These are phyloP conservation scores for Sisymbrium altissimum DNA, from an alignment of 345 rosid species.

Conservation along the genomic window DNA sequence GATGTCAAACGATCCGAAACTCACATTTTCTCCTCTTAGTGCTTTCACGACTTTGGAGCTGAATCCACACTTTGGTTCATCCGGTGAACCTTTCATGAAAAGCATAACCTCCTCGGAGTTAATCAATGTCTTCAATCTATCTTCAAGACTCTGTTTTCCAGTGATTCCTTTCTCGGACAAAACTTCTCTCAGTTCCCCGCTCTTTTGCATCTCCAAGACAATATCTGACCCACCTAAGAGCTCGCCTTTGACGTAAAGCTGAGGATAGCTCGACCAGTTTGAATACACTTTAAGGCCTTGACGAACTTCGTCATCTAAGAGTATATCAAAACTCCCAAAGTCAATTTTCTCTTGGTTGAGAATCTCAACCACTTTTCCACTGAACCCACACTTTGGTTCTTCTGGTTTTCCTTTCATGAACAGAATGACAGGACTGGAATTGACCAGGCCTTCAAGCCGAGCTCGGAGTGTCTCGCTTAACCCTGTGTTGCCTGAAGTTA, in stretches of 20 bases:
- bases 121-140: constrained; percentile 53
- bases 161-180: constrained; percentile 59
- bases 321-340: constrained; percentile 79
- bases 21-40: constrained; percentile 59
- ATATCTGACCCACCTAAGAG: constrained; percentile 94
- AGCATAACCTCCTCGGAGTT: constrained; percentile 76
- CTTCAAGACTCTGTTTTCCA: constrained; percentile 57
- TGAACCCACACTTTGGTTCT: constrained; percentile 89
- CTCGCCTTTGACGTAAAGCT: constrained; percentile 74
- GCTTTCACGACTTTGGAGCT: constrained; percentile 92
- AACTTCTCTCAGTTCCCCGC: constrained; percentile 72
- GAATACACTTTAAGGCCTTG: constrained; percentile 91
- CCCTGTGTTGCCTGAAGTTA: constrained; percentile 48
- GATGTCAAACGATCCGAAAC: constrained; percentile 82
- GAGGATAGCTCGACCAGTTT: constrained; percentile 98
- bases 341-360: constrained; percentile 67
- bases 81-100: constrained; percentile 95
- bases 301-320: constrained; percentile 76
- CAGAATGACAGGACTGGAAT: constrained; percentile 69
- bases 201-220: constrained; percentile 90
- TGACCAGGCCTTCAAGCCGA: constrained; percentile 58
- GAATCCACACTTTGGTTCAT: constrained; percentile 86
- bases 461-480: constrained; percentile 52
- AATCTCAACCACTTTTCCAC: constrained; percentile 84
- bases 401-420: constrained; percentile 96